A percentile compares a stretch with the other conserved stretches of the same genome.
These are phyloP conservation scores for Phytophthora vignae DNA, from an alignment of 352 stramenopile genomes.

Conservation along the genomic window DNA sequence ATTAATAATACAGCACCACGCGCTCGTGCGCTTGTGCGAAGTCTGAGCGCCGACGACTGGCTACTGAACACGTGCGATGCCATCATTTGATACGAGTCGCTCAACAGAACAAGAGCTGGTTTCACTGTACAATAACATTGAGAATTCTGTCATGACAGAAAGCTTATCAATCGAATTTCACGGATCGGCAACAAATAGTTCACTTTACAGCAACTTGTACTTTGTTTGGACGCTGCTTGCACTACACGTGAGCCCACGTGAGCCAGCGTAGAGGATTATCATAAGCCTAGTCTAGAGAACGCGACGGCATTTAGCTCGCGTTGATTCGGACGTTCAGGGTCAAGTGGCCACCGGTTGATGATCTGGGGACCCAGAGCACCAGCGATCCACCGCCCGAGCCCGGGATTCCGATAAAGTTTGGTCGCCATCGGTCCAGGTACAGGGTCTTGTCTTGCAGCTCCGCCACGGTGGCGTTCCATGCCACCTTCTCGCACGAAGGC, in stretches of 20 bases:
- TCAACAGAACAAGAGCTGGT: too few relatives aligned
- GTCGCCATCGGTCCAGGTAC: conserved; percentile 66
- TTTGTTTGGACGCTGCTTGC: conserved; percentile 3
- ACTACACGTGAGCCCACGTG: neutral
- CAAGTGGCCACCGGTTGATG: conserved; percentile 38
- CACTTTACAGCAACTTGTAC: neutral
- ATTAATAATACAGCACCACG: neutral
- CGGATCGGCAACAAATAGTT: neutral
- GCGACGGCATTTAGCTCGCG: conserved; percentile 36
- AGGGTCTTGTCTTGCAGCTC: conserved; percentile 58
- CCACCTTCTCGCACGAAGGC: conserved; percentile 33
- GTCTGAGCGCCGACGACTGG: neutral
- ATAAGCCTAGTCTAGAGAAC: conserved; percentile 13
- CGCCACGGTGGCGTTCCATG: conserved; percentile 43
- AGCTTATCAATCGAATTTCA: neutral
- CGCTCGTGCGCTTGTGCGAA: neutral
- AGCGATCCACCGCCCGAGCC: conserved; percentile 44
- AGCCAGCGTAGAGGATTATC: conserved; percentile 2
- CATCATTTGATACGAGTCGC: too few relatives aligned
- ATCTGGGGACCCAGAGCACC: conserved; percentile 48
- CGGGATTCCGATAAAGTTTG: conserved; percentile 42
- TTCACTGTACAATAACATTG: too few relatives aligned
- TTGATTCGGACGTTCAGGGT: conserved; percentile 49
- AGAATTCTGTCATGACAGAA: too few relatives aligned
- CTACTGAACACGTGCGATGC: too few relatives aligned